Evolutionary conservation across 1,139 yeast species (phyloP).

Genomic region (Zygoascus meyerae): DNA sequence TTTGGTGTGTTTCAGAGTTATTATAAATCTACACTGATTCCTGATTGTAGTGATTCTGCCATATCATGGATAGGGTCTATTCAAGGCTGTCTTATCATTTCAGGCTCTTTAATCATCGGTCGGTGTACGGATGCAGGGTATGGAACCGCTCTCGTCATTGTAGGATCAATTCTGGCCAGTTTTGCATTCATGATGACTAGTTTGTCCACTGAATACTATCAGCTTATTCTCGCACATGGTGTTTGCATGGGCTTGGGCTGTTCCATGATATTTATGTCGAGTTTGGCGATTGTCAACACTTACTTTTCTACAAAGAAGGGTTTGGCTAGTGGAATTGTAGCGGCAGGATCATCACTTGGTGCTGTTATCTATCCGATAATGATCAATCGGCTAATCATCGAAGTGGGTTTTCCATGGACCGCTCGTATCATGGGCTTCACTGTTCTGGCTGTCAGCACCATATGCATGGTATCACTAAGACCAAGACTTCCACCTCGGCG

Average conservation of each 20-base stretch:
- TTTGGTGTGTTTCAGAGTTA: slow-evolving; percentile 61
- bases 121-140: slow-evolving; percentile 37
- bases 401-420: slow-evolving; percentile 34
- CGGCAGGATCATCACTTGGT: slow-evolving; percentile 54
- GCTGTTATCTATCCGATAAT: slow-evolving; percentile 33
- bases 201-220: slow-evolving; percentile 45
- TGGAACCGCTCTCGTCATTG: slow-evolving; percentile 23
- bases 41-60: slow-evolving; percentile 30
- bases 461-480: slow-evolving; percentile 23
- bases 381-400: slow-evolving; percentile 25
- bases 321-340: slow-evolving; percentile 50
- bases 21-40: slow-evolving; percentile 44
- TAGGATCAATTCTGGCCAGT: slow-evolving; percentile 40
- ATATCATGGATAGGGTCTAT: slow-evolving; percentile 29
- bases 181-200: slow-evolving; percentile 52
- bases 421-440: slow-evolving; percentile 29
- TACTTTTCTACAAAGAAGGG: slow-evolving; percentile 51
- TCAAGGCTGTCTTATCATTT: slow-evolving; percentile 36
- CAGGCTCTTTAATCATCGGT: slow-evolving; percentile 47
- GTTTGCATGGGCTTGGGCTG: slow-evolving; percentile 49
- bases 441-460: slow-evolving; percentile 19
- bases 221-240: slow-evolving; percentile 54
- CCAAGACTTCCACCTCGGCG: slow-evolving; percentile 30
- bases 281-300: slow-evolving; percentile 34
- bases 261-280: slow-evolving; percentile 36